Evolutionary conservation across 192 early-diverging fungal species (phyloP).

Genomic region (Coemansia sp.): DNA sequence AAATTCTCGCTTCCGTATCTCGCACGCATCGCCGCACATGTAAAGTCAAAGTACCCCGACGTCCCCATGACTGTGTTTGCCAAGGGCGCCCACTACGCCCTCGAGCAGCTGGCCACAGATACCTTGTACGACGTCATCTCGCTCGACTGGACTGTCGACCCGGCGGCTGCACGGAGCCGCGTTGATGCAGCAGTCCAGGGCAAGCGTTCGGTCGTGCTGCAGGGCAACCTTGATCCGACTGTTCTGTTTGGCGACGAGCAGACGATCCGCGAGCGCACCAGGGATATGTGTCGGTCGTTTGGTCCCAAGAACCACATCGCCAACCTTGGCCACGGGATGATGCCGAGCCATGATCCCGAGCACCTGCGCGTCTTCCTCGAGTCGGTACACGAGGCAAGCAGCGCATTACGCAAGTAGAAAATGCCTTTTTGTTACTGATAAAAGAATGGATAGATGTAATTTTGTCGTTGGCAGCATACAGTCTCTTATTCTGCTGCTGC

Average conservation of each 20-base stretch:
- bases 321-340: conserved; percentile 96
- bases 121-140: conserved; percentile 84
- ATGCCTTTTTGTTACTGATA: too few relatives aligned
- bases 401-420: conserved; percentile 24
- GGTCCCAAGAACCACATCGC: conserved; percentile 80
- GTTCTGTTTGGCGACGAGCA: conserved; percentile 75
- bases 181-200: conserved; percentile 16
- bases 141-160: conserved; percentile 88
- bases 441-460: too few relatives aligned
- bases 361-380: conserved; percentile 66
- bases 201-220: conserved; percentile 54
- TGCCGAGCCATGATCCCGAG: conserved; percentile 78
- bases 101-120: conserved; percentile 62
- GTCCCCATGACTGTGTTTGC: conserved; percentile 95
- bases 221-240: conserved; percentile 95
- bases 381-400: conserved; percentile 58
- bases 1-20: conserved; percentile 90
- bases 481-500: too few relatives aligned
- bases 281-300: conserved; percentile 79
- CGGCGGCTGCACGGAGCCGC: conserved; percentile 37
- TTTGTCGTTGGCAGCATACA: too few relatives aligned
- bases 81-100: conserved; percentile 85
- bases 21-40: conserved; percentile 70
- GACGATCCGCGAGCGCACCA: conserved; percentile 68
- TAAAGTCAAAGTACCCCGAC: conserved; percentile 59